Evolutionary conservation across 2,329 filamentous ascomycete genomes (phyloP).

Genomic region (Fonsecaea nubica): DNA sequence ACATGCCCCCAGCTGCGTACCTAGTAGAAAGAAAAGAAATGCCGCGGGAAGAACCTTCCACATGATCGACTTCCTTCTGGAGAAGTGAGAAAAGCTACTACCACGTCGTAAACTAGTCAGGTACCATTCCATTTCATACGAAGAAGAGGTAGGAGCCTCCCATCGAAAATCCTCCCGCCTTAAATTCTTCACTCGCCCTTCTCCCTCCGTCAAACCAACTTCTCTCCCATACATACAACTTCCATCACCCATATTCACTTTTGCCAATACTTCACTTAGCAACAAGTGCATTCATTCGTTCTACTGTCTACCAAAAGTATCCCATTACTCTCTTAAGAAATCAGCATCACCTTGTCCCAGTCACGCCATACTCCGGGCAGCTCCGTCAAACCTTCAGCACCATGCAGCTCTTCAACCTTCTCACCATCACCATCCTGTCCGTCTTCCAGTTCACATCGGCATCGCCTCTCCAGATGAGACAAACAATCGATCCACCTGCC

Average conservation of each 20-base stretch:
- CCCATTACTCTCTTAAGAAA: background rate
- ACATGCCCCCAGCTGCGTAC: background rate
- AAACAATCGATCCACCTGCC: conserved; percentile 30
- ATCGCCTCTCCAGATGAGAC: conserved; percentile 31
- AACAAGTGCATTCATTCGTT: background rate
- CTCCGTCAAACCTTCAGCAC: conserved; percentile 9
- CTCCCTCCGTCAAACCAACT: background rate
- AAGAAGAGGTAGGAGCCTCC: background rate
- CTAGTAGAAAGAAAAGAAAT: background rate
- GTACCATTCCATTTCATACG: conserved; percentile 1
- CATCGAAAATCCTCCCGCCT: background rate
- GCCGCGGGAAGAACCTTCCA: background rate
- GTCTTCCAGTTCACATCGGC: conserved; percentile 20
- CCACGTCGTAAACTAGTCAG: conserved; percentile 1
- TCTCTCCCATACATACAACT: background rate
- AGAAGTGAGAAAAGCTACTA: background rate
- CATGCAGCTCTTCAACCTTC: conserved; percentile 32
- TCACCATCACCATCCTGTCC: conserved; percentile 28
- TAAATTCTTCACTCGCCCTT: conserved; percentile 13
- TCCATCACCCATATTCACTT: background rate
- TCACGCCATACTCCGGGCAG: background rate
- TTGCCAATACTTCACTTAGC: background rate
- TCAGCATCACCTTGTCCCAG: background rate
- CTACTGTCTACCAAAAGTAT: background rate
- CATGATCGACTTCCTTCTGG: background rate